phyloP scores from a whole-genome alignment of 2,329 filamentous ascomycete genomes.

The Colletotrichum cuscutae region DNA sequence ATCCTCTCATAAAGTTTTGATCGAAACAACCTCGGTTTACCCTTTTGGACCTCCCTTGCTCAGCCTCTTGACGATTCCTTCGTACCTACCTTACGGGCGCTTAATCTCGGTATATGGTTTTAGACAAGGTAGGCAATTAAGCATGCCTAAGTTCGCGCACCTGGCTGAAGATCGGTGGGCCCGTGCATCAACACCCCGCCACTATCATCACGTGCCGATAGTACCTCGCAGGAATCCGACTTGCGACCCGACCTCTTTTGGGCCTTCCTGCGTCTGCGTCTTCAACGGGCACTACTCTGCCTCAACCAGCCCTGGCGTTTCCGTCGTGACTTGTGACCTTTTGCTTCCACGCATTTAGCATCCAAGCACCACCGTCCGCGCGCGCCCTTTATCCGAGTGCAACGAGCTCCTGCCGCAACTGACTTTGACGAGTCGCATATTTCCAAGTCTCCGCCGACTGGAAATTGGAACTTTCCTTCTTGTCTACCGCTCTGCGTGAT shows the following conservation, averaged over 20 bases:
- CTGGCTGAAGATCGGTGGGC: background rate
- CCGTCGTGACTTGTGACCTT: constrained; percentile 16
- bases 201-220: constrained; percentile 29
- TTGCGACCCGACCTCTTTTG: constrained; percentile 29
- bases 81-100: background rate
- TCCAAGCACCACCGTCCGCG: constrained; percentile 21
- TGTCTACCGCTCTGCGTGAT: constrained; percentile 24
- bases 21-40: constrained; percentile 18
- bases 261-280: constrained; percentile 17
- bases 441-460: constrained; percentile 18
- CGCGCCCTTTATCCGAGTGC: constrained; percentile 17
- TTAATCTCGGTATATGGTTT: background rate
- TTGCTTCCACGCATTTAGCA: constrained; percentile 9
- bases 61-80: background rate
- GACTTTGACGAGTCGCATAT: constrained; percentile 15
- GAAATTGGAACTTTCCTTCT: constrained; percentile 17
- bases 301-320: constrained; percentile 7
- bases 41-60: background rate
- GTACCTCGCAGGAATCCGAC: background rate
- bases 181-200: background rate
- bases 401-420: constrained; percentile 21
- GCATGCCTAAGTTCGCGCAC: background rate
- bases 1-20: constrained; percentile 7
- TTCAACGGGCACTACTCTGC: background rate
- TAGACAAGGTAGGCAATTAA: background rate